phyloP scores from a whole-genome alignment of 2,329 filamentous ascomycete species.

The Cyclaneusma minus region DNA sequence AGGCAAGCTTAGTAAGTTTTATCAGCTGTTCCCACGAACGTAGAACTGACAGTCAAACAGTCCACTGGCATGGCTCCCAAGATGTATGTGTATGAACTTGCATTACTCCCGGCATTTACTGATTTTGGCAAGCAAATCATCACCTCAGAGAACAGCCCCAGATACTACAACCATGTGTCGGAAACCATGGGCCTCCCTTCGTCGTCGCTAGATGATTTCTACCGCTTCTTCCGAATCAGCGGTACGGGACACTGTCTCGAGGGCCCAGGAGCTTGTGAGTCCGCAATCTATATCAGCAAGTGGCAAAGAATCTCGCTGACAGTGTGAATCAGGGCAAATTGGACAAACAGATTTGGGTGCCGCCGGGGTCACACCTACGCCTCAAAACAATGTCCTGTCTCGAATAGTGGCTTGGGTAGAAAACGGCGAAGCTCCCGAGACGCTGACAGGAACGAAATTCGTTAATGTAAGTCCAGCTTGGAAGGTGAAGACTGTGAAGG shows the following conservation, averaged over 20 bases:
- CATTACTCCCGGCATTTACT: conserved; percentile 27
- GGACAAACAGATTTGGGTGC: conserved; percentile 15
- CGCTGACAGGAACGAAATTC: conserved; percentile 27
- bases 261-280: conserved; percentile 27
- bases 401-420: conserved; percentile 32
- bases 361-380: conserved; percentile 11
- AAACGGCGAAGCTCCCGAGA: conserved; percentile 23
- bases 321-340: conserved; percentile 6
- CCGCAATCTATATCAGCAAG: too few species aligned
- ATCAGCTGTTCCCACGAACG: background rate
- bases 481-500: too few species aligned
- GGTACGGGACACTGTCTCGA: conserved; percentile 35
- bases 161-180: conserved; percentile 31
- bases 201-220: conserved; percentile 24
- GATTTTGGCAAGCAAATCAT: conserved; percentile 30
- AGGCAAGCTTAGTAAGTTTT: conserved; percentile 10
- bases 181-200: conserved; percentile 22
- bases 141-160: conserved; percentile 26
- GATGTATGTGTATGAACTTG: conserved; percentile 31
- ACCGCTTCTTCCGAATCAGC: conserved; percentile 33
- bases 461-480: conserved; percentile 19
- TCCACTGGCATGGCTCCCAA: too few species aligned
- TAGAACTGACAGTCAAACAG: background rate
- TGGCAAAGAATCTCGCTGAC: conserved; percentile 8
- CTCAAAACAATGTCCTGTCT: conserved; percentile 27